Evolutionary conservation across 129 eudicot genomes (phyloP), one percentile per base, ranked within the genome.

Genomic region (Lactuca saligna): DNA sequence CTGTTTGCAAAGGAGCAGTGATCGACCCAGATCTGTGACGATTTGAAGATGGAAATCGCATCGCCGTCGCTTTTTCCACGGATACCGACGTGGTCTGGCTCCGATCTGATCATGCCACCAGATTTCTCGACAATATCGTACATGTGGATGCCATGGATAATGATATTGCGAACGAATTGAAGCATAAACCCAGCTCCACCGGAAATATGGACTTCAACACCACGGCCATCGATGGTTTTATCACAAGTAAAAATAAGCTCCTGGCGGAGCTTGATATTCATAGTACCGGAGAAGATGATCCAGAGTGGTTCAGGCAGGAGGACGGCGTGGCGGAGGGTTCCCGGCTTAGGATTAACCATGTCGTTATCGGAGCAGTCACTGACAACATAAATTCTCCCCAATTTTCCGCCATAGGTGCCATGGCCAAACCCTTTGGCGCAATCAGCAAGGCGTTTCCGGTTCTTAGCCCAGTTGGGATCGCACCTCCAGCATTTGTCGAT

Each of bases 401-500:
- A 44, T 55, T 76, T 79, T 6, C 90, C 90, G 6, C 90, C 90
- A 0, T 16, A 53, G 56, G 87, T 62, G 10, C 70, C 70, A 7
- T 56, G 59, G 29, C 88, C 95, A 57, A 88, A 85, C 6, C 95
- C 95, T 8, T 39, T 57, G 66, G 65, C 86, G 37, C 91, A 88
- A 4, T 75, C 65, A 8, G 91, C 91, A 0, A 79, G 74, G 72
- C 72, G 63, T 42, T 66, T 54, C 1, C 91, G 81, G 69, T 82
- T 78, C 0, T 63, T 25, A 13, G 75, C 82, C 95, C 95, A 88
- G 13, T 85, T 34, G 10, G 63, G 41, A 3, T 78, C 65, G 65
- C 95, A 88, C 66, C 95, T 71, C 91, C 95, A 88, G 42, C 91
- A 88, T 60, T 49, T 46, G 80, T 88, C 95, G 11, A 88, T 88